A percentile compares a stretch with the other conserved stretches of the same genome.
phyloP scores from a whole-genome alignment of 352 stramenopile genomes.

The Phytopythium sindhum region DNA sequence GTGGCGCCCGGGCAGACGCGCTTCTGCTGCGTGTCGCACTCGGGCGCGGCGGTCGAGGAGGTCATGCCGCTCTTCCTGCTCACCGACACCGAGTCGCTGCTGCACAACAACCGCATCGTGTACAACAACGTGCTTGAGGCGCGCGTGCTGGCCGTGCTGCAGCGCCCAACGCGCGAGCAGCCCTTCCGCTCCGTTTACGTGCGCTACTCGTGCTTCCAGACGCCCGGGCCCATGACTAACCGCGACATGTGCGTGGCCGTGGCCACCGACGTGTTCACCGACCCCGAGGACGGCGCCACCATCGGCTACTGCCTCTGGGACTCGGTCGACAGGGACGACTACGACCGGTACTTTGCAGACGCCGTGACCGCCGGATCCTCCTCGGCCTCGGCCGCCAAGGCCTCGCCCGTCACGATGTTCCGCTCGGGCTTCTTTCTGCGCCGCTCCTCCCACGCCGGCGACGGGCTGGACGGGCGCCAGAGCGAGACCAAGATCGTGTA shows the following conservation, averaged over 20 bases:
- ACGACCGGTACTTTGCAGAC: constrained; percentile 21
- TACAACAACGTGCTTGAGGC: constrained; percentile 48
- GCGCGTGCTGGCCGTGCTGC: constrained; percentile 36
- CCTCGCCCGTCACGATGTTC: constrained; percentile 30
- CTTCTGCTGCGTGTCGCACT: constrained; percentile 56
- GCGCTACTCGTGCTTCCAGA: constrained; percentile 29
- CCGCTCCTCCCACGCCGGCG: constrained; percentile 8
- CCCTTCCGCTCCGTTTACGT: constrained; percentile 39
- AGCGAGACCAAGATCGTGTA: constrained; percentile 57
- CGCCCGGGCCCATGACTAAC: constrained; percentile 32
- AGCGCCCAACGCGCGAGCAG: constrained; percentile 23
- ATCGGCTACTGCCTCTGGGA: constrained; percentile 67
- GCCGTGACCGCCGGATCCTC: background rate
- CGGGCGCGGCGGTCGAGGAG: constrained; percentile 29
- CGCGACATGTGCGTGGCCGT: constrained; percentile 30
- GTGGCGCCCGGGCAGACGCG: constrained; percentile 34
- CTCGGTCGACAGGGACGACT: constrained; percentile 31
- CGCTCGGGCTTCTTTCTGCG: constrained; percentile 49
- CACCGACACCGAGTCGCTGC: constrained; percentile 29
- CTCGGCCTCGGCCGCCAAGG: background rate
- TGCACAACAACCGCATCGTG: constrained; percentile 40
- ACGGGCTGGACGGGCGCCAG: constrained; percentile 8
- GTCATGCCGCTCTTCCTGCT: constrained; percentile 51
- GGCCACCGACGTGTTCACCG: constrained; percentile 30
- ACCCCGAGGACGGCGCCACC: constrained; percentile 32